Base-by-base conservation (phyloP, 2,329 filamentous ascomycete genomes). In the Raffaelea ambrosiae region DNA sequence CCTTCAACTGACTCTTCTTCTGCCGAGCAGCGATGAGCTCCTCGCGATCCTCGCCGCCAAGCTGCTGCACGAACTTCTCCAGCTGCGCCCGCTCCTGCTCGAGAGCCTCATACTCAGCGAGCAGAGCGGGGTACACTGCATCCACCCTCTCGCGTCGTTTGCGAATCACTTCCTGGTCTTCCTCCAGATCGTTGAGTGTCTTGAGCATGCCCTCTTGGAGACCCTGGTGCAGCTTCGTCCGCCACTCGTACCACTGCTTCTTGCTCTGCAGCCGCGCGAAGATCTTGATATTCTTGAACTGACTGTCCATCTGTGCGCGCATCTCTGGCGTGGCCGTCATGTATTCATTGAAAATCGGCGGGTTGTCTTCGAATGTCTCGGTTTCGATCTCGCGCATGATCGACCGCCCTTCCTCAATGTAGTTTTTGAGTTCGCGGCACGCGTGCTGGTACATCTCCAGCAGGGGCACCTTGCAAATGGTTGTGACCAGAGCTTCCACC, bases 221-320 rank as follows among this genome's bases (percentile, higher is more conserved):
- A 18, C 88, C 86, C 53, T 83, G 68, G 48, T 89, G 82, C 21
- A 97, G 76, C 58, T 93, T 91, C 74, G 87, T 91, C 38, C 93
- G 84, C 93, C 93, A 98, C 59, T 91, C 86, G 63, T 98, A 98
- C 93, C 93, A 98, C 72, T 93, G 90, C 49, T 88, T 88, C 62
- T 96, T 96, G 68, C 91, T 96, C 45, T 90, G 72, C 14, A 96
- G 74, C 22, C 93, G 80, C 16, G 91, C 88, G 63, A 95, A 86
- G 0, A 88, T 90, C 70, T 96, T 97, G 65, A 95, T 86, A 59
- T 97, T 96, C 65, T 95, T 93, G 72, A 98, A 93, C 61, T 97
- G 90, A 55, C 87, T 93, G 67, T 98, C 91, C 83, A 98, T 94
- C 46, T 94, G 74, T 3, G 80, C 68, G 59, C 87, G 89, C 61